phyloP scores from a whole-genome alignment of 176 grass and related monocot species.

The Zoysia japonica region DNA sequence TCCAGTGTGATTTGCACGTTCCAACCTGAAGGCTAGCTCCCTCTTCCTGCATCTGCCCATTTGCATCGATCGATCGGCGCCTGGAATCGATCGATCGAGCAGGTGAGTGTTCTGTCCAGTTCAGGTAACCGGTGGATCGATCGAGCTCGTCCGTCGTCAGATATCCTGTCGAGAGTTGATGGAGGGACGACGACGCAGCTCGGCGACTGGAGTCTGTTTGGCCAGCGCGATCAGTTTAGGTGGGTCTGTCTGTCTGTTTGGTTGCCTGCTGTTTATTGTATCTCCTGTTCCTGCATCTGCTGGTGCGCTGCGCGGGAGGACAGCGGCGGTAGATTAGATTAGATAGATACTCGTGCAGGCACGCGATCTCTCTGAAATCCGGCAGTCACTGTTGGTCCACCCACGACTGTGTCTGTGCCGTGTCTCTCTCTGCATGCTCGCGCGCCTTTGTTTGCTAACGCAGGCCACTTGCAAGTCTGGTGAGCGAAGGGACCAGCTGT shows the following conservation, averaged over 20 bases:
- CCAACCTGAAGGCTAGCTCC: too few relatives aligned
- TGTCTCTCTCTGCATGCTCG: conserved; percentile 11
- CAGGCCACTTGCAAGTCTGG: conserved; percentile 6
- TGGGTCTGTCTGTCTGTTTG: not conserved
- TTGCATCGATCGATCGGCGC: not conserved
- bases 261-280: not conserved
- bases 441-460: not conserved
- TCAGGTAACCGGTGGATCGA: not conserved
- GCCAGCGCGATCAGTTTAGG: not conserved
- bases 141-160: not conserved
- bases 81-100: not conserved
- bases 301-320: not conserved
- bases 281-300: not conserved
- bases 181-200: not conserved
- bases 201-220: not conserved
- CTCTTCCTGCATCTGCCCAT: not conserved
- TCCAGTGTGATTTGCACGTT: too few relatives aligned
- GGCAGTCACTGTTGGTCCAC: conserved; percentile 20
- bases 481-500: not conserved
- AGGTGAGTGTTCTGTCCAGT: not conserved
- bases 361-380: conserved; percentile 17
- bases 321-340: not conserved
- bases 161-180: too few relatives aligned
- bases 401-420: not conserved
- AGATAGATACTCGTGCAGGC: not conserved